Percentiles rank a stretch among this genome's conserved stretches.
phyloP scores from a whole-genome alignment of 768 basidiomycete genomes.

The Cystofilobasidium macerans region DNA sequence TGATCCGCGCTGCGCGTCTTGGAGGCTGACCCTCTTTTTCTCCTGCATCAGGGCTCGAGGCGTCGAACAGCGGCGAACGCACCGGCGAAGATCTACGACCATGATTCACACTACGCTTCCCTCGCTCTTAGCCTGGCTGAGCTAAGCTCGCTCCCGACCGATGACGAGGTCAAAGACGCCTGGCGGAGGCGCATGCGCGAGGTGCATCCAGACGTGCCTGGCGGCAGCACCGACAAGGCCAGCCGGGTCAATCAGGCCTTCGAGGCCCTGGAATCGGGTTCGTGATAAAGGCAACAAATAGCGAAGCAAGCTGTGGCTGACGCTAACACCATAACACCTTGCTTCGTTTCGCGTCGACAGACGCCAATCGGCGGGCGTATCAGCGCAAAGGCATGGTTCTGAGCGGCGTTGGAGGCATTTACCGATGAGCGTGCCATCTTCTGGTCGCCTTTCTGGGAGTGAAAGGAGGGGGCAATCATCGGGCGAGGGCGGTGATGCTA shows the following conservation, averaged over 20 bases:
- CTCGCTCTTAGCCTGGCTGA: not conserved
- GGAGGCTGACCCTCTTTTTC: not conserved
- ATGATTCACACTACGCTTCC: not conserved
- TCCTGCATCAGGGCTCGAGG: not conserved
- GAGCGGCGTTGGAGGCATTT: not conserved
- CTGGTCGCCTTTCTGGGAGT: too few relatives aligned
- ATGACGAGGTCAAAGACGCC: slow-evolving; percentile 10
- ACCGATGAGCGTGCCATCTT: not conserved
- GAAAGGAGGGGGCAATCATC: too few relatives aligned
- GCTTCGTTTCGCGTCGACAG: not conserved
- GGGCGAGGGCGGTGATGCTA: too few relatives aligned
- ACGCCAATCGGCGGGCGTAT: not conserved
- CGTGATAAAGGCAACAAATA: not conserved
- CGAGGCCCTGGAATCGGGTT: not conserved
- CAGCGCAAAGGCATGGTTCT: not conserved
- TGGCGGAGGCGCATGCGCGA: not conserved
- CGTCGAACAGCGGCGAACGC: not conserved
- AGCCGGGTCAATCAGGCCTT: slow-evolving; percentile 7
- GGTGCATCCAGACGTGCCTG: slow-evolving; percentile 3
- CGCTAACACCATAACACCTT: not conserved
- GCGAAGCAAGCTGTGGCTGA: not conserved
- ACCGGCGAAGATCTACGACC: not conserved
- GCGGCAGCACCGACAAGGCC: slow-evolving; percentile 8
- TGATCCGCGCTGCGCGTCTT: not conserved
- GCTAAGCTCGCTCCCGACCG: not conserved